Evolutionary conservation across 23 red algal genomes (phyloP).

Genomic region (Pyropia haitanensis): DNA sequence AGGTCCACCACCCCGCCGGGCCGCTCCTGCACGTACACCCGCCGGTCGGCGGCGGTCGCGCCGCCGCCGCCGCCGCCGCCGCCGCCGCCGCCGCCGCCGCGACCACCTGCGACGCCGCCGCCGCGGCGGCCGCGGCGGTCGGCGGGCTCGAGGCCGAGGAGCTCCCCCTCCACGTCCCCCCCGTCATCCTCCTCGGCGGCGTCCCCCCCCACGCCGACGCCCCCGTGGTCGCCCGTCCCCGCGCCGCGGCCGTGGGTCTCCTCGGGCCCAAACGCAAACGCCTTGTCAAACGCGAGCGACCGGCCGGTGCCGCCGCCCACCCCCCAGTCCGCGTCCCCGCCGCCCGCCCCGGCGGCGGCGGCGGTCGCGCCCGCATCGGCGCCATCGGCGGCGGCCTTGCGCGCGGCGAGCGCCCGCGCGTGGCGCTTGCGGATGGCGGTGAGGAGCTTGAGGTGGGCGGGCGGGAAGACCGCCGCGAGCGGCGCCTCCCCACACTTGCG

Average conservation of each 20-base stretch:
- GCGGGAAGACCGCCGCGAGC: slow-evolving; percentile 51
- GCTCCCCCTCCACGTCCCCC: too few species aligned
- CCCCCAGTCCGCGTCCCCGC: slow-evolving; percentile 1
- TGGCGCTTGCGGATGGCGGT: slow-evolving; percentile 50
- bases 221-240: slow-evolving; percentile 1
- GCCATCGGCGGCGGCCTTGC: slow-evolving; percentile 20
- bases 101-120: too few species aligned
- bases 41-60: not conserved
- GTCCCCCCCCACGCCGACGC: too few species aligned
- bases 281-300: slow-evolving; percentile 5
- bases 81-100: too few species aligned
- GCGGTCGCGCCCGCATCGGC: not conserved
- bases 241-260: not conserved
- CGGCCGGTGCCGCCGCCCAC: not conserved
- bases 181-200: too few species aligned
- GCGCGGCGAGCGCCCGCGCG: slow-evolving; percentile 37
- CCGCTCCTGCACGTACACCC: slow-evolving; percentile 32
- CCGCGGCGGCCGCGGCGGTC: too few species aligned
- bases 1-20: not conserved
- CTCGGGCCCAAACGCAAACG: slow-evolving; percentile 25
- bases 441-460: slow-evolving; percentile 53
- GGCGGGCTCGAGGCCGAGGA: too few species aligned
- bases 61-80: not conserved
- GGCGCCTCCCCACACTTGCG: slow-evolving; percentile 42
- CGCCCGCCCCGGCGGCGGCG: not conserved